These are phyloP conservation scores for Thielaviopsis cerberus DNA, from an alignment of 2,329 filamentous ascomycete genomes.

Conservation along the genomic window DNA sequence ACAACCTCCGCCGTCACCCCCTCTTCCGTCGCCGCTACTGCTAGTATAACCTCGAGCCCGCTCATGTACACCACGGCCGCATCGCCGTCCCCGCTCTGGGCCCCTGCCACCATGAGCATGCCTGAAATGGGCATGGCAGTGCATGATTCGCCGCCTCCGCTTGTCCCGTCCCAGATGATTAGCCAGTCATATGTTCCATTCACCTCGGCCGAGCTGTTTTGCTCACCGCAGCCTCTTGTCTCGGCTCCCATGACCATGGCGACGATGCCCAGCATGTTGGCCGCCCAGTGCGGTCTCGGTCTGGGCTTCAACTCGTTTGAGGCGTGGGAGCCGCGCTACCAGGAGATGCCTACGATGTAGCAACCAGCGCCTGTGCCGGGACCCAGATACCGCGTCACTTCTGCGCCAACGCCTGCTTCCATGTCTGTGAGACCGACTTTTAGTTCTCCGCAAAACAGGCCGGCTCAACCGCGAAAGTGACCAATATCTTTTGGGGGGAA, in stretches of 20 bases:
- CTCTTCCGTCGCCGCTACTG: not conserved
- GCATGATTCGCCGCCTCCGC: slow-evolving; percentile 48
- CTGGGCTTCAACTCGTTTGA: slow-evolving; percentile 13
- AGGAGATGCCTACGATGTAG: slow-evolving; percentile 77
- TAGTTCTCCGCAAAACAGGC: not conserved
- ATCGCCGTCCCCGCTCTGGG: slow-evolving; percentile 6
- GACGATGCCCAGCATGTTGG: slow-evolving; percentile 70
- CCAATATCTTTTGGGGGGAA: not conserved
- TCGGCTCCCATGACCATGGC: slow-evolving; percentile 58
- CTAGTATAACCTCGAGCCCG: not conserved
- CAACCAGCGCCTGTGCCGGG: slow-evolving; percentile 34
- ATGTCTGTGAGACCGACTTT: not conserved
- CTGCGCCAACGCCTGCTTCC: not conserved
- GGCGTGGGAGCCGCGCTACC: slow-evolving; percentile 62
- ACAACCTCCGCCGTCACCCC: no score
- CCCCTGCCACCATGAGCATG: slow-evolving; percentile 39
- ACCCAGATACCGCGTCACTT: slow-evolving; percentile 11
- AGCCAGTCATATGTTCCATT: slow-evolving; percentile 29
- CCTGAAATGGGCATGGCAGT: slow-evolving; percentile 46
- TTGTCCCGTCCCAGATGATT: slow-evolving; percentile 6
- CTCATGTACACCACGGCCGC: slow-evolving; percentile 5
- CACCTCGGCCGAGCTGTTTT: slow-evolving; percentile 56
- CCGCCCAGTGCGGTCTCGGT: slow-evolving; percentile 60
- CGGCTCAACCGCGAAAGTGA: not conserved
- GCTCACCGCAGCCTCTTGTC: slow-evolving; percentile 57